Percentiles rank a stretch among this genome's conserved stretches.
Conservation (phyloP, 2,329 filamentous ascomycete genomes). For the Parastagonospora avenae region DNA sequence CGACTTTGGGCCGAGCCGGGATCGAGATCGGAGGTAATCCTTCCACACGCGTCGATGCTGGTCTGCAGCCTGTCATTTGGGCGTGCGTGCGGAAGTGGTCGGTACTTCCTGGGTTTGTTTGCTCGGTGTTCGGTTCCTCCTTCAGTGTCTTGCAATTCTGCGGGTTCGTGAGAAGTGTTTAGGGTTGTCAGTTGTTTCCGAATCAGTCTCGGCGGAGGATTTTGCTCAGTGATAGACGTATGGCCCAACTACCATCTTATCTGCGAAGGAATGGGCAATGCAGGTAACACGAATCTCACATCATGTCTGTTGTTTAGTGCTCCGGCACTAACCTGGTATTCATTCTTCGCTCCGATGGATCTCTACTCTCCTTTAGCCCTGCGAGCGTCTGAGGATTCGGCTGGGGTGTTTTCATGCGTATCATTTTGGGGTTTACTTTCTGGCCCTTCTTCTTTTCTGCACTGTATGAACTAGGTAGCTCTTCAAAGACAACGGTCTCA, state of each 20-base stretch:
- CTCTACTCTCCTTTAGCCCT: slow-evolving; percentile 29
- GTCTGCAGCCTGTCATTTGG: slow-evolving; percentile 39
- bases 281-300: slow-evolving; percentile 37
- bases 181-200: slow-evolving; percentile 28
- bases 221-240: slow-evolving; percentile 25
- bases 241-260: slow-evolving; percentile 19
- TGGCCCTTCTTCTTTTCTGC: slow-evolving; percentile 29
- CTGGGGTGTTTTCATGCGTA: slow-evolving; percentile 17
- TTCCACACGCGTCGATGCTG: slow-evolving; percentile 4
- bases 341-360: slow-evolving; percentile 19
- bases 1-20: slow-evolving; percentile 44
- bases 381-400: slow-evolving; percentile 23
- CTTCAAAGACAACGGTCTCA: slow-evolving; percentile 31
- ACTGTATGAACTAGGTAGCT: slow-evolving; percentile 43
- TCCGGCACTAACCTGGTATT: slow-evolving; percentile 23
- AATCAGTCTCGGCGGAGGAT: slow-evolving; percentile 18
- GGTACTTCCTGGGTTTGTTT: slow-evolving; percentile 39
- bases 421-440: slow-evolving; percentile 21
- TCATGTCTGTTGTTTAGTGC: slow-evolving; percentile 40
- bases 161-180: slow-evolving; percentile 27
- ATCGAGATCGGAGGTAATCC: slow-evolving; percentile 28
- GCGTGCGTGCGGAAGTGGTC: slow-evolving; percentile 33
- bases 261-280: slow-evolving; percentile 26
- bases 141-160: slow-evolving; percentile 29
- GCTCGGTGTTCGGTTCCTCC: slow-evolving; percentile 40